Evolutionary conservation across 2,329 filamentous ascomycete genomes (phyloP).

Genomic region (Bisporella sp.): DNA sequence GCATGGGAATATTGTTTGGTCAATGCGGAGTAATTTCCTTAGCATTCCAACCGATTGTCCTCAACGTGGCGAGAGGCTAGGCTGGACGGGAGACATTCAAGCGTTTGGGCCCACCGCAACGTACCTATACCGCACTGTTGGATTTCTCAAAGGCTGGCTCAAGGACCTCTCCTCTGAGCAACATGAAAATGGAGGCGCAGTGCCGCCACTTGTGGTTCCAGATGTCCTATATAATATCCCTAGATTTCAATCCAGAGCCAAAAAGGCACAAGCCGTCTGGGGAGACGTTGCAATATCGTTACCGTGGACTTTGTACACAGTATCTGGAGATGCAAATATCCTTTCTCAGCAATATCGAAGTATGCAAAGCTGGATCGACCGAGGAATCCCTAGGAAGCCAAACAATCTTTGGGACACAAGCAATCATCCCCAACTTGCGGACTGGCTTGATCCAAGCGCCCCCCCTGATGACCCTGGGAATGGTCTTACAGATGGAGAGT

Average conservation of each 20-base stretch:
- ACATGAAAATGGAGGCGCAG: constrained; percentile 7
- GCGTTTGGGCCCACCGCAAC: constrained; percentile 37
- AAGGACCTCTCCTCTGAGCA: constrained; percentile 33
- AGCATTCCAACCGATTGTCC: constrained; percentile 41
- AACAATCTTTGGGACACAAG: constrained; percentile 34
- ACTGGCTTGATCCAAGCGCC: constrained; percentile 42
- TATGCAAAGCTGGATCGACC: constrained; percentile 34
- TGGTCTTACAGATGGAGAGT: constrained; percentile 32
- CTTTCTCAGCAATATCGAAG: constrained; percentile 33
- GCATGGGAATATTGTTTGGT: constrained; percentile 39
- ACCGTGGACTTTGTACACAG: constrained; percentile 35
- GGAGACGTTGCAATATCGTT: constrained; percentile 35
- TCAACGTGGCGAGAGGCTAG: constrained; percentile 40
- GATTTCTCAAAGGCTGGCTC: constrained; percentile 37
- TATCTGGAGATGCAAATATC: constrained; percentile 31
- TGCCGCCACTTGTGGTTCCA: constrained; percentile 14
- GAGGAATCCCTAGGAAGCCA: constrained; percentile 26
- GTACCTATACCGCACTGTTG: constrained; percentile 34
- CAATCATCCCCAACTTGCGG: constrained; percentile 32
- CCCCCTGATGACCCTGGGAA: constrained; percentile 33
- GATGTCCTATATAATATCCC: constrained; percentile 11
- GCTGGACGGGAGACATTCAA: constrained; percentile 41
- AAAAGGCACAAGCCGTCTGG: constrained; percentile 29
- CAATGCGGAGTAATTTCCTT: constrained; percentile 40
- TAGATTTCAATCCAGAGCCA: constrained; percentile 4